Evolutionary conservation across 108 stramenopile species (phyloP), one percentile per base, ranked within the genome.

Genomic region (Aurantiochytrium sp.): DNA sequence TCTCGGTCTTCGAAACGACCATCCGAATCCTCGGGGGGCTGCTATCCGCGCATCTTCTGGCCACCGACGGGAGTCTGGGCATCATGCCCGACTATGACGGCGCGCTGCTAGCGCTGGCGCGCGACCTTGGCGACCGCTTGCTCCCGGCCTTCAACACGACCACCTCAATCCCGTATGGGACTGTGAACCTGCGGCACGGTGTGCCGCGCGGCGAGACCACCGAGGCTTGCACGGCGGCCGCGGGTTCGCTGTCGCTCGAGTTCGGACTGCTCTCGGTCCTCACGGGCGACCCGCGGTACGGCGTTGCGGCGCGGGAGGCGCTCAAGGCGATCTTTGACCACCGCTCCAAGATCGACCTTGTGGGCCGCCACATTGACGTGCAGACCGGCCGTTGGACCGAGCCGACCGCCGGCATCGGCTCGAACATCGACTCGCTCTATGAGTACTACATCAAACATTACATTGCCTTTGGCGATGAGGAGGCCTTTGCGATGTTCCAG

Each of bases 81-180:
- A 32, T 50, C 22, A 65, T n/a, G 52, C 55, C 34, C 94, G 81
- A 68, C 27, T 97, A 96, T 86, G 95, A 96, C 89, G 95, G 94
- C 4, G 90, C 93, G 30, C 91, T 98, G 4, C 86, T 98, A 54
- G 69, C 85, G 4, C 88, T 96, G 42, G 96, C 96, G 12, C 85
- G 87, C 31, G 97, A 97, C 73, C 90, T 97, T 50, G 97, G 95
- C 4, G 90, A 94, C 17, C 91, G 96, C 10, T 90, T 98, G 37
- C 50, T 95, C 4, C 91, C 93, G 55, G 96, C 96, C 50, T 98
- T 97, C 91, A 87, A 94, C n/a, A 97, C 96, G 12, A 54, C 91
- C 17, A 96, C 97, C 10, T 95, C 96, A 12, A 97, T 98, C 65
- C 97, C 97, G 10, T 98, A 95, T 89, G 96, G 96, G 0, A 98